A percentile compares a stretch with the other conserved stretches of the same genome.
Evolutionary conservation across 139 green algal genomes (phyloP).

Genomic region (Volvox reticuliferus): DNA sequence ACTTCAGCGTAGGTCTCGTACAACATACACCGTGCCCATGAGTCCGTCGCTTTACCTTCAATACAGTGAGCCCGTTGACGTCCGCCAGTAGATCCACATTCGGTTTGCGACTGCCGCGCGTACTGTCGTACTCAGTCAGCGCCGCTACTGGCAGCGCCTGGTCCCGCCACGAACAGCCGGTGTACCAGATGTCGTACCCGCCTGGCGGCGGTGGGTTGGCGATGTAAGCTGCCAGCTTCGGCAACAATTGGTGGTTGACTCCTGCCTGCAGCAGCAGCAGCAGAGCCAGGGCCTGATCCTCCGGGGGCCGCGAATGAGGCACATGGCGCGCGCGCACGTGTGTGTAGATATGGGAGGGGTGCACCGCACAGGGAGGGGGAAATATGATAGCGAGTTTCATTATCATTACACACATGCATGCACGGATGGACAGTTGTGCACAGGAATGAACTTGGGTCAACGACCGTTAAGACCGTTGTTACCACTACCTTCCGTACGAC

Average conservation of each 20-base stretch:
- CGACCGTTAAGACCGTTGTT: no score
- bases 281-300: constrained; percentile 46
- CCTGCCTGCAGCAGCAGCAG: constrained; percentile 45
- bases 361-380: no score
- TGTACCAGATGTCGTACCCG: background rate
- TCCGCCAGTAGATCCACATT: constrained; percentile 17
- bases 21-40: no score
- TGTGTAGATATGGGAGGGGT: no score
- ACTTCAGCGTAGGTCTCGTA: background rate
- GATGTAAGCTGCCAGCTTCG: constrained; percentile 51
- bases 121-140: constrained; percentile 62
- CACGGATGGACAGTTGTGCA: no score
- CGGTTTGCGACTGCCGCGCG: constrained; percentile 30
- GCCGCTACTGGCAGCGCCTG: constrained; percentile 41
- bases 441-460: no score
- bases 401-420: no score
- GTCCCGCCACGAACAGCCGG: background rate
- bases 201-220: constrained; percentile 4
- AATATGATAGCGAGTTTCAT: no score
- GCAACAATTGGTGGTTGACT: constrained; percentile 27
- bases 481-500: no score
- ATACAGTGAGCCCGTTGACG: background rate
- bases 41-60: background rate
- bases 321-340: background rate
- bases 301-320: background rate